Evolutionary conservation across 208 protist species (phyloP).

Genomic region (Leishmania braziliensis): DNA sequence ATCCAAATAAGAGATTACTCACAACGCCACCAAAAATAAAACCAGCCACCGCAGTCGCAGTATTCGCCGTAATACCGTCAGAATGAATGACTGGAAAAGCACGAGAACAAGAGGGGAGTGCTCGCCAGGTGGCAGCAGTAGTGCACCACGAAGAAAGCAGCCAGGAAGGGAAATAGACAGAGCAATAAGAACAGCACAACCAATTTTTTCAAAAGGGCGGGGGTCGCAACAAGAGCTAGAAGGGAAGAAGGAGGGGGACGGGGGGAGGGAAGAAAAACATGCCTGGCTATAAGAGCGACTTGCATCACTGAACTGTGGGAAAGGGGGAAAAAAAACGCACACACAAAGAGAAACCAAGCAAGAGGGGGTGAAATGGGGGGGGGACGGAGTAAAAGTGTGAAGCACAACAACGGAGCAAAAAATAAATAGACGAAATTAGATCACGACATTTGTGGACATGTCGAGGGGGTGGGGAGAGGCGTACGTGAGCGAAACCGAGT

Average conservation of each 20-base stretch:
- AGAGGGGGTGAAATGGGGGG: background rate
- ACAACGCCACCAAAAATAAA: background rate
- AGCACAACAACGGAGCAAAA: background rate
- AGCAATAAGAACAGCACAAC: background rate
- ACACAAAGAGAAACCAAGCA: slow-evolving; percentile 3
- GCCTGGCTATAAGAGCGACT: background rate
- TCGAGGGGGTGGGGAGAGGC: background rate
- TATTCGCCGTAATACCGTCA: background rate
- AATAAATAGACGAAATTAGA: background rate
- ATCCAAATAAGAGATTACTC: background rate
- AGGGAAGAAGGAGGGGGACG: background rate
- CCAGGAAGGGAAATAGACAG: background rate
- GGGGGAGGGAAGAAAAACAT: background rate
- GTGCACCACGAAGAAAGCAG: background rate
- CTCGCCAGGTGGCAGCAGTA: background rate
- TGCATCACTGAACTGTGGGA: background rate
- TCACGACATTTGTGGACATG: background rate
- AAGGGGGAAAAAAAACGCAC: background rate
- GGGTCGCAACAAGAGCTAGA: background rate
- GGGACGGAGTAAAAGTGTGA: background rate
- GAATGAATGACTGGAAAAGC: background rate
- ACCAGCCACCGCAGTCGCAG: background rate
- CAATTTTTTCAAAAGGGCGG: background rate
- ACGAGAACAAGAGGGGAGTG: background rate
- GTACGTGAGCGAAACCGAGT: background rate